A percentile compares a stretch with the other conserved stretches of the same genome.
These are phyloP conservation scores for Fusarium newnesense DNA, from an alignment of 2,329 filamentous ascomycete genomes.

Conservation along the genomic window DNA sequence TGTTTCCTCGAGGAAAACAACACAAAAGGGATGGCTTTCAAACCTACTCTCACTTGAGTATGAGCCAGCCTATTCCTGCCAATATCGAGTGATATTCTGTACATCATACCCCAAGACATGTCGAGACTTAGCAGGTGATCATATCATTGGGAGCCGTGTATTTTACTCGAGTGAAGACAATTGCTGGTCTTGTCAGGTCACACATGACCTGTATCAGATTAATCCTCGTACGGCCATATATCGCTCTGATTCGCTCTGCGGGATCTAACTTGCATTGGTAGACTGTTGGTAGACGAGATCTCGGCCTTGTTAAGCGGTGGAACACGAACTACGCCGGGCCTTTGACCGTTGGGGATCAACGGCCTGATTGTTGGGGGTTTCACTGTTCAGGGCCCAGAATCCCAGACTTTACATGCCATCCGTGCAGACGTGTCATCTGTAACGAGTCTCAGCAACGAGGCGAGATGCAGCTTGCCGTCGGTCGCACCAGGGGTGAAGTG, in stretches of 20 bases:
- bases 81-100: neutral
- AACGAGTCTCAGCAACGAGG: slow-evolving; percentile 34
- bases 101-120: slow-evolving; percentile 7
- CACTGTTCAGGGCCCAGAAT: slow-evolving; percentile 3
- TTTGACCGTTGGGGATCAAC: slow-evolving; percentile 24
- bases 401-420: slow-evolving; percentile 4
- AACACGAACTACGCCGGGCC: slow-evolving; percentile 9
- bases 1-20: neutral
- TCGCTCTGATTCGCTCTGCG: slow-evolving; percentile 12
- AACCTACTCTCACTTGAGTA: slow-evolving; percentile 9
- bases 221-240: neutral
- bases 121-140: neutral
- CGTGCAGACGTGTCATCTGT: slow-evolving; percentile 25
- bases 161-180: neutral
- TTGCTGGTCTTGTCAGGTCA: neutral
- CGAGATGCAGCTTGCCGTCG: slow-evolving; percentile 32
- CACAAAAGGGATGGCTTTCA: slow-evolving; percentile 17
- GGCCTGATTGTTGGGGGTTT: slow-evolving; percentile 11
- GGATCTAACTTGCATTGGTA: slow-evolving; percentile 18
- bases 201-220: neutral
- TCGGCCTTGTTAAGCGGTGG: slow-evolving; percentile 9
- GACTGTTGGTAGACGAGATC: slow-evolving; percentile 13
- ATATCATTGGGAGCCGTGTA: neutral
- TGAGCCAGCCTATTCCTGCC: slow-evolving; percentile 16
- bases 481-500: neutral